Evolutionary conservation across 2,329 filamentous ascomycete genomes (phyloP), one percentile per base, ranked within the genome.

Genomic region (Domatiomyces catenatus): DNA sequence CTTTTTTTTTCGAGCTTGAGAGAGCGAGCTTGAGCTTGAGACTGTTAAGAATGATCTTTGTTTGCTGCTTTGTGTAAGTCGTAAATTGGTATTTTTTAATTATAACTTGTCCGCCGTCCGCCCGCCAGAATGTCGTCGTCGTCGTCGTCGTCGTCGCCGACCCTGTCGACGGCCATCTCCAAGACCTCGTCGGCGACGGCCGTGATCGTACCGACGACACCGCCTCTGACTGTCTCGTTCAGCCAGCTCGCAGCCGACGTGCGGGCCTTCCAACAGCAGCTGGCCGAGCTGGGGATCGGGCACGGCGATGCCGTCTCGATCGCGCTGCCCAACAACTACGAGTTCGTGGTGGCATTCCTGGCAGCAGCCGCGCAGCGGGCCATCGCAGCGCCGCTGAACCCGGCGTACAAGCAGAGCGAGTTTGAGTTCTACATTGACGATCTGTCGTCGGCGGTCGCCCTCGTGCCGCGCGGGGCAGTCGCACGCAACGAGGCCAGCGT

Each of bases 371-470:
- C 83, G 79, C 86, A 92, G 70, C 77, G 87, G 60, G 84, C 75
- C 26, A 83, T 92, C 59, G 86, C 86, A 6, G 87, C 87, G 2
- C 87, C 86, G n/a, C 71, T 94, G 57, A 93, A 94, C 66, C 80
- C 86, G 42, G 83, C 81, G 44, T 93, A 93, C 72, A 93, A 89
- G 71, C 85, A 92, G 67, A 81, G 81, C 51, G 86, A 93, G 66
- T 92, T 90, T 64, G 86, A 92, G 65, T 93, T 93, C 68, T 93
- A 92, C 67, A 90, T 94, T 61, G 83, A 88, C 57, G 86, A 94
- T 64, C 74, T 93, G 59, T 85, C 81, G 63, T 90, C 86, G 4
- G 82, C 82, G 32, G 71, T 93, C 52, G 77, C 87, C 28, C 72
- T 93, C 36, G 83, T 93, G 8, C 86, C 86, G 10, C 74, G 73